A percentile compares a stretch with the other conserved stretches of the same genome.
These are phyloP conservation scores for Acanthamoeba sp. DNA, from an alignment of 208 protist species.

Conservation along the genomic window DNA sequence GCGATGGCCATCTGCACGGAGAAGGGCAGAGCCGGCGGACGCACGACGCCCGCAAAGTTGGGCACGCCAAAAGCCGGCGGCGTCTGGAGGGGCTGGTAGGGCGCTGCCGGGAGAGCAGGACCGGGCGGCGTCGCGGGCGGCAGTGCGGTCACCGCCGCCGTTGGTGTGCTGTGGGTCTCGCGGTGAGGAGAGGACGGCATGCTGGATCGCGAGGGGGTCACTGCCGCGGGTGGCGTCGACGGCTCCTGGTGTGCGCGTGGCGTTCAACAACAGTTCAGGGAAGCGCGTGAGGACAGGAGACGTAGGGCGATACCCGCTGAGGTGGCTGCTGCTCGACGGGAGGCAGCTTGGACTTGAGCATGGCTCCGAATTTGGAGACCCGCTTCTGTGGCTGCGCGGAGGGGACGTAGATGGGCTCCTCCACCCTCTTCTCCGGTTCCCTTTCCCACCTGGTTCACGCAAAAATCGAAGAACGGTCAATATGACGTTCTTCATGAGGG, in stretches of 20 bases:
- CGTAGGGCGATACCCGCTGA: background rate
- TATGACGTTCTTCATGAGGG: no score
- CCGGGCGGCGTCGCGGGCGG: background rate
- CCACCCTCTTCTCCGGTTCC: slow-evolving; percentile 44
- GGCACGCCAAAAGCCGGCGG: background rate
- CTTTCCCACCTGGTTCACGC: slow-evolving; percentile 10
- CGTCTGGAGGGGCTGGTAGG: background rate
- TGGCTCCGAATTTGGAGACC: slow-evolving; percentile 35
- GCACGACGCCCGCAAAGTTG: background rate
- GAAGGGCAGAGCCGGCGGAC: background rate
- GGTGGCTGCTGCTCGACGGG: slow-evolving; percentile 24
- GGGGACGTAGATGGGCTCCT: slow-evolving; percentile 50
- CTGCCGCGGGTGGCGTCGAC: background rate
- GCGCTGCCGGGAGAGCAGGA: background rate
- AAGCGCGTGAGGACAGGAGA: background rate
- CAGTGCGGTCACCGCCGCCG: background rate
- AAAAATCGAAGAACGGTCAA: background rate
- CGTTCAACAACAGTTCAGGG: background rate
- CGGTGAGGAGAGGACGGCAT: background rate
- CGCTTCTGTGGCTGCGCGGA: slow-evolving; percentile 22
- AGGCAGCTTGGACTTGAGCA: slow-evolving; percentile 35
- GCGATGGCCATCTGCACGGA: background rate
- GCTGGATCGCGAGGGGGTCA: background rate
- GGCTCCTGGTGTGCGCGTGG: background rate
- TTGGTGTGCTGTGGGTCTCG: background rate